A percentile compares a stretch with the other conserved stretches of the same genome.
phyloP scores from a whole-genome alignment of 1,139 yeast genomes.

The Saccharomyces pastorianus region DNA sequence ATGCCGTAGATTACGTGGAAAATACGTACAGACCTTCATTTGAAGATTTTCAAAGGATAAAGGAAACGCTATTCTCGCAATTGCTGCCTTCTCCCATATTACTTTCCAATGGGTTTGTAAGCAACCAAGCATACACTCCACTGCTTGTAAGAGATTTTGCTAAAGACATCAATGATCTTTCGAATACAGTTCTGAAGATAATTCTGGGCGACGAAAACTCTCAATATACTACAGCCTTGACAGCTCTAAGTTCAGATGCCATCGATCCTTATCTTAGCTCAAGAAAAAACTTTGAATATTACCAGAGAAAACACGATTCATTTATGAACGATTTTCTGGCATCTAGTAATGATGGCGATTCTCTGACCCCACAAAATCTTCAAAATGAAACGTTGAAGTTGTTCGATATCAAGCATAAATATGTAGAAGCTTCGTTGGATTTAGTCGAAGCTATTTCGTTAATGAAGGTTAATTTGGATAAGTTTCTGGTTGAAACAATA shows the following conservation, averaged over 20 bases:
- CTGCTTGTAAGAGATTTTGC: slow-evolving; percentile 51
- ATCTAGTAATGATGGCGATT: slow-evolving; percentile 46
- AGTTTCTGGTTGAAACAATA: slow-evolving; percentile 43
- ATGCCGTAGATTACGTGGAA: slow-evolving; percentile 45
- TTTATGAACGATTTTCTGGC: slow-evolving; percentile 46
- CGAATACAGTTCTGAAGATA: slow-evolving; percentile 13
- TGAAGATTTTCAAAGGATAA: slow-evolving; percentile 45
- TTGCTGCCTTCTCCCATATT: slow-evolving; percentile 45
- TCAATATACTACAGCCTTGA: slow-evolving; percentile 14
- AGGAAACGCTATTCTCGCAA: slow-evolving; percentile 42
- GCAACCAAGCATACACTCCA: slow-evolving; percentile 61
- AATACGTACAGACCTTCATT: slow-evolving; percentile 42
- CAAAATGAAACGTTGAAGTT: slow-evolving; percentile 59
- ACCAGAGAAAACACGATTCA: slow-evolving; percentile 63
- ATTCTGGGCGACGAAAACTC: slow-evolving; percentile 14
- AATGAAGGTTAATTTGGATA: slow-evolving; percentile 47
- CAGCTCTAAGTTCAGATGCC: slow-evolving; percentile 32
- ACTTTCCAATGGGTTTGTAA: slow-evolving; percentile 58
- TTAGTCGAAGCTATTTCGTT: slow-evolving; percentile 47
- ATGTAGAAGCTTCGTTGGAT: slow-evolving; percentile 57
- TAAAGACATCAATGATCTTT: slow-evolving; percentile 39
- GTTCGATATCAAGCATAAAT: slow-evolving; percentile 42
- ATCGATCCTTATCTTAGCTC: slow-evolving; percentile 47
- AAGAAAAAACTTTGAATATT: slow-evolving; percentile 49
- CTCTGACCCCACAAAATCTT: slow-evolving; percentile 34